These are phyloP conservation scores for Lepidopterella palustris DNA, from an alignment of 495 filamentous ascomycete genomes.

Conservation along the genomic window DNA sequence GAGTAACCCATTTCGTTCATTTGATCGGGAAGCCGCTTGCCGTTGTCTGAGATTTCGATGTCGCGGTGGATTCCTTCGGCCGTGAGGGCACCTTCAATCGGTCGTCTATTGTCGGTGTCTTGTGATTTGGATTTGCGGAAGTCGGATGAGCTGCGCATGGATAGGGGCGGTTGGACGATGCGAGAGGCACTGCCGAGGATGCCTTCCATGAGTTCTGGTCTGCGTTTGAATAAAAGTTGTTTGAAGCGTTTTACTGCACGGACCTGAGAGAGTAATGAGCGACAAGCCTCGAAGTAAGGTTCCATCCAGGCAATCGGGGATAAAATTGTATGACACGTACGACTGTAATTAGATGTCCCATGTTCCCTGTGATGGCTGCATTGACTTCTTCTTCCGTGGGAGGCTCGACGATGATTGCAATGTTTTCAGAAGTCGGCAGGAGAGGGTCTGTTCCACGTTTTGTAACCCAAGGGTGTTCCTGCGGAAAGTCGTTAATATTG, in stretches of 20 bases:
- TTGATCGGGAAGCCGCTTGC: slow-evolving; percentile 25
- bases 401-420: slow-evolving; percentile 63
- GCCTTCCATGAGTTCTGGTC: slow-evolving; percentile 47
- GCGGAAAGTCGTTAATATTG: slow-evolving; percentile 5
- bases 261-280: slow-evolving; percentile 52
- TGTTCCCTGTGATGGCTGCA: slow-evolving; percentile 80
- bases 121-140: slow-evolving; percentile 41
- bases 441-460: slow-evolving; percentile 72
- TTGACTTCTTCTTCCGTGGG: slow-evolving; percentile 88
- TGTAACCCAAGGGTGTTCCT: slow-evolving; percentile 96
- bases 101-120: slow-evolving; percentile 47
- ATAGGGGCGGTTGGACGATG: slow-evolving; percentile 52
- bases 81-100: slow-evolving; percentile 44
- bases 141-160: slow-evolving; percentile 45
- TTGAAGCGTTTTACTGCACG: slow-evolving; percentile 91
- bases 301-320: too few species aligned
- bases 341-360: slow-evolving; percentile 75
- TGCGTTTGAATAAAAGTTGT: slow-evolving; percentile 43
- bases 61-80: slow-evolving; percentile 45
- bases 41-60: slow-evolving; percentile 28
- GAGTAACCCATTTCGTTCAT: slow-evolving; percentile 16
- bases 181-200: slow-evolving; percentile 51
- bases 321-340: too few species aligned
- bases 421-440: slow-evolving; percentile 79
- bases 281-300: too few species aligned